Conservation (phyloP, 2,329 filamentous ascomycete species). For the Aspergillus sp. region DNA sequence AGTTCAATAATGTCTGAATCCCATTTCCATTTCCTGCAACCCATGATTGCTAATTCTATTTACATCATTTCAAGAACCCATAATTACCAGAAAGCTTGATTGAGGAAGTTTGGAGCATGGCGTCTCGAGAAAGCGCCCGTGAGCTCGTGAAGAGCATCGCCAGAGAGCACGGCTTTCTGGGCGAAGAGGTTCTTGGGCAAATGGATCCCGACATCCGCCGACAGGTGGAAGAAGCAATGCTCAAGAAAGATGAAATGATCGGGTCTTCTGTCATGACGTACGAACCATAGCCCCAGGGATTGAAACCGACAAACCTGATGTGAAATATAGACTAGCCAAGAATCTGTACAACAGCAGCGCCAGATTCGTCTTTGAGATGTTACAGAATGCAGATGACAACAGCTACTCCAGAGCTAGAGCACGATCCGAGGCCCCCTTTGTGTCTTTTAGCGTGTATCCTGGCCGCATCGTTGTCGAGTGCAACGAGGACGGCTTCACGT, state of each 20-base stretch:
- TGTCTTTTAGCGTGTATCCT: constrained; percentile 13
- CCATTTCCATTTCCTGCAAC: too few species aligned
- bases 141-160: constrained; percentile 4
- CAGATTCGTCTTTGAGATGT: constrained; percentile 25
- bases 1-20: too few species aligned
- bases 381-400: constrained; percentile 44
- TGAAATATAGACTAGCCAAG: constrained; percentile 10
- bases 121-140: constrained; percentile 2
- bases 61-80: too few species aligned
- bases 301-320: neutral
- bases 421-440: constrained; percentile 10
- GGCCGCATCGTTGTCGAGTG: constrained; percentile 37
- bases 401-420: constrained; percentile 15
- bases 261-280: constrained; percentile 8
- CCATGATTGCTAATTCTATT: too few species aligned
- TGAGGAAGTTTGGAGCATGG: too few species aligned
- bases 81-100: too few species aligned
- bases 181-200: neutral
- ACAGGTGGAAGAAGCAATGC: constrained; percentile 5
- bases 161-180: constrained; percentile 4
- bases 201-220: constrained; percentile 2
- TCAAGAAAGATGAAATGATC: constrained; percentile 8
- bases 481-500: constrained; percentile 41
- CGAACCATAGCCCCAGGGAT: neutral
- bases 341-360: constrained; percentile 16